A percentile compares a stretch with the other conserved stretches of the same genome.
phyloP scores from a whole-genome alignment of 352 stramenopile genomes.

The Globisporangium sylvaticum region DNA sequence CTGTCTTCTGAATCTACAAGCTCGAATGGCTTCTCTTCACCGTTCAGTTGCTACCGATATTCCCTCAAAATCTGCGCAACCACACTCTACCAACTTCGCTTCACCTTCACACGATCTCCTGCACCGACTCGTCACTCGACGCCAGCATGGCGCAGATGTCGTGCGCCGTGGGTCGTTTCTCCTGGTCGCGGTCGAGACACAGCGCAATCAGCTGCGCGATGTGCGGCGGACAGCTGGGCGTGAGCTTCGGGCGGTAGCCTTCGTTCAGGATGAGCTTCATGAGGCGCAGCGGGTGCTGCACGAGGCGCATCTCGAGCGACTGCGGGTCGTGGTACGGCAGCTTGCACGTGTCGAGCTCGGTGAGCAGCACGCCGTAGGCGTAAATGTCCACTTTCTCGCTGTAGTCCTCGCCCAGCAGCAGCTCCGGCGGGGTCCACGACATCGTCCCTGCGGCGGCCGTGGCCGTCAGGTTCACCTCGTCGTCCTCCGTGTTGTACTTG shows the following conservation, averaged over 20 bases:
- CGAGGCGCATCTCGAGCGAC: conserved; percentile 36
- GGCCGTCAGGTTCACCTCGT: conserved; percentile 43
- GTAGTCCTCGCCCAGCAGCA: conserved; percentile 64
- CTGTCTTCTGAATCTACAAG: no score
- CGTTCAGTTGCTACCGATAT: background rate
- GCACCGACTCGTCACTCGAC: conserved; percentile 6
- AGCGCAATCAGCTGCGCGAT: conserved; percentile 53
- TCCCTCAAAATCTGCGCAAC: background rate
- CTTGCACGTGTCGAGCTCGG: conserved; percentile 67
- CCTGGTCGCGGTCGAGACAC: conserved; percentile 51
- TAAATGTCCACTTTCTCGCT: conserved; percentile 78
- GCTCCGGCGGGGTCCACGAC: conserved; percentile 60
- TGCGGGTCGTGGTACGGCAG: conserved; percentile 60
- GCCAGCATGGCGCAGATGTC: conserved; percentile 39
- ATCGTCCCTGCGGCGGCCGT: conserved; percentile 52
- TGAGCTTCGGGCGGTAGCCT: conserved; percentile 49
- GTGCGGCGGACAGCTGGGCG: conserved; percentile 43
- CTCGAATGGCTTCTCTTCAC: background rate
- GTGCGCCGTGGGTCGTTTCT: conserved; percentile 40
- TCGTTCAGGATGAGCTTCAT: conserved; percentile 63
- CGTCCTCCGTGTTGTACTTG: conserved; percentile 36
- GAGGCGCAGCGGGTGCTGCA: conserved; percentile 49
- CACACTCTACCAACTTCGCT: background rate
- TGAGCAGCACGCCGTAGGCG: conserved; percentile 68
- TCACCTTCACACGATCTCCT: conserved; percentile 7